Conservation (phyloP, 305 asterid species). For the Solanum hybrid region DNA sequence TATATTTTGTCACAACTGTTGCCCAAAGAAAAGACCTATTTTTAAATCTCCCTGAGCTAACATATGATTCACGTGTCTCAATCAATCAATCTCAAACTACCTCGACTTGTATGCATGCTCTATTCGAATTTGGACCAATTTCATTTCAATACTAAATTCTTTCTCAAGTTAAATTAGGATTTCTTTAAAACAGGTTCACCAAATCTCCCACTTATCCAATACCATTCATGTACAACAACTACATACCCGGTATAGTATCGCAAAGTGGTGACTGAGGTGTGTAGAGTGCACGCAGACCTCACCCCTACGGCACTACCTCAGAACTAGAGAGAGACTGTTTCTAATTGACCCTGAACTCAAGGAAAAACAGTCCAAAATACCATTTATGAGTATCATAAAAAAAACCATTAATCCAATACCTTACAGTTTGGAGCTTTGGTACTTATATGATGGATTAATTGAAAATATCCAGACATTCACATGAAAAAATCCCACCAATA, state of each 20-base stretch:
- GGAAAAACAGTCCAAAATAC: background rate
- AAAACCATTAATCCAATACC: background rate
- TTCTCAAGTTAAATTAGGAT: background rate
- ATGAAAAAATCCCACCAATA: background rate
- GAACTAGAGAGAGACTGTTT: background rate
- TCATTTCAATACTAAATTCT: background rate
- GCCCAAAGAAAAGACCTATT: background rate
- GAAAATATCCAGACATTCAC: background rate
- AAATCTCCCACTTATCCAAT: background rate
- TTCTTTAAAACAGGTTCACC: background rate
- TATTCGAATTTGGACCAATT: background rate
- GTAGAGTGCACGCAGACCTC: background rate
- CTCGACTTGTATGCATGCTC: background rate
- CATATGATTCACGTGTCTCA: background rate
- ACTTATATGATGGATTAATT: background rate
- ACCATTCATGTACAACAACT: background rate
- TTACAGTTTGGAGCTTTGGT: background rate
- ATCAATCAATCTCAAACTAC: background rate
- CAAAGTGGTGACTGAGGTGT: background rate
- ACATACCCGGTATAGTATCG: background rate
- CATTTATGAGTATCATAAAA: background rate
- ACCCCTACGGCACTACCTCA: background rate
- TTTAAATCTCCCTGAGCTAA: background rate
- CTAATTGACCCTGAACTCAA: background rate
- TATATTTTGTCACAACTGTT: background rate